These are phyloP conservation scores for Staphylotrichum tortipilum DNA, from an alignment of 495 filamentous ascomycete genomes.

Conservation along the genomic window DNA sequence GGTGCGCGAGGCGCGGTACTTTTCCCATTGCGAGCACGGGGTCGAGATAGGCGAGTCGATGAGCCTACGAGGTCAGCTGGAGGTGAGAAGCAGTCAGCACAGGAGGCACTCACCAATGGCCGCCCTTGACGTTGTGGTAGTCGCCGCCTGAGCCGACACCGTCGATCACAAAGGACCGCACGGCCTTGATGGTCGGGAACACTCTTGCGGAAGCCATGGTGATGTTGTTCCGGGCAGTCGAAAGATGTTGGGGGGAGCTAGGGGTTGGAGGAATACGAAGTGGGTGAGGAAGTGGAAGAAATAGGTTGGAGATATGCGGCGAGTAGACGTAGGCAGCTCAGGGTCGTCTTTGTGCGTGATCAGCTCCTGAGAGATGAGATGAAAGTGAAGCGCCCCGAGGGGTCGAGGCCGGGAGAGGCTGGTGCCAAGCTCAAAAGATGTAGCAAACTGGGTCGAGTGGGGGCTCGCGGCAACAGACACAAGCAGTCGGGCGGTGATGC, in stretches of 20 bases:
- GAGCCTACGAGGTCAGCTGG: constrained; percentile 43
- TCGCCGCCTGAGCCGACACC: constrained; percentile 86
- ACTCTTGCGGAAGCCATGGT: constrained; percentile 38
- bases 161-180: constrained; percentile 73
- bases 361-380: neutral
- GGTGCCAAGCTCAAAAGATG: too few relatives aligned
- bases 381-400: neutral
- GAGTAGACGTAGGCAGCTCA: too few relatives aligned
- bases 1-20: constrained; percentile 78
- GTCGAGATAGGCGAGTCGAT: constrained; percentile 86
- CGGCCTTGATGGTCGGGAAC: constrained; percentile 68
- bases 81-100: neutral
- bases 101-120: constrained; percentile 58
- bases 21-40: constrained; percentile 78
- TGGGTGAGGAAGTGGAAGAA: neutral
- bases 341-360: too few relatives aligned
- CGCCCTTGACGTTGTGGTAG: constrained; percentile 91
- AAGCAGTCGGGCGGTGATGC: constrained; percentile 14
- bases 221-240: neutral
- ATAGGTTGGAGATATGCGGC: too few relatives aligned
- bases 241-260: neutral
- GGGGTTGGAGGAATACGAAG: neutral
- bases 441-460: too few relatives aligned
- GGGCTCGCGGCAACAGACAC: neutral
- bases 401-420: too few relatives aligned